Percentiles rank a stretch among this genome's conserved stretches.
Conservation (phyloP, 495 filamentous ascomycete genomes). For the Talaromyces stipitatus region DNA sequence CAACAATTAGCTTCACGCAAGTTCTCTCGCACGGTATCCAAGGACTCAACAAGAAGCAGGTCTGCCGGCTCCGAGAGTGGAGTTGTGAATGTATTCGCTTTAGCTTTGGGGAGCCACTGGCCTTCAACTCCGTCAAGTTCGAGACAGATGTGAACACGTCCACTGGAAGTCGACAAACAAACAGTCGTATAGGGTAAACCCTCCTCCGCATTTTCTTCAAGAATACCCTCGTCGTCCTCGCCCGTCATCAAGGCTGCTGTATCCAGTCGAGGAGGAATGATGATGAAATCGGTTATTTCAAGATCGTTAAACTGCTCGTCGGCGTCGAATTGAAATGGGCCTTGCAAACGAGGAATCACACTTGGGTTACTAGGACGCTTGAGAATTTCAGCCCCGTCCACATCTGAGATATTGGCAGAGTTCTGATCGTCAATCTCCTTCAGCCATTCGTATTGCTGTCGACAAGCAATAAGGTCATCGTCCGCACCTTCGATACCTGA, state of each 20-base stretch:
- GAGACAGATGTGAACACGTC: constrained; percentile 68
- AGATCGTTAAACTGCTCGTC: constrained; percentile 59
- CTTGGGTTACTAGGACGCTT: constrained; percentile 63
- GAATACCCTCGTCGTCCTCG: constrained; percentile 39
- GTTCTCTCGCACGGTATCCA: constrained; percentile 54
- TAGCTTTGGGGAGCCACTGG: constrained; percentile 69
- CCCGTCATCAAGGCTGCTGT: constrained; percentile 44
- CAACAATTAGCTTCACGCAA: constrained; percentile 44
- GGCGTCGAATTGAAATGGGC: constrained; percentile 67
- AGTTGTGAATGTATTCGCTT: constrained; percentile 33
- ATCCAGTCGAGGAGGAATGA: constrained; percentile 46
- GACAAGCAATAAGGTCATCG: constrained; percentile 35
- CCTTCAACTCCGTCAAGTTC: constrained; percentile 75
- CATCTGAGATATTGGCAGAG: constrained; percentile 34
- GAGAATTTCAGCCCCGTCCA: constrained; percentile 50
- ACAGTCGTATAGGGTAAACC: constrained; percentile 65
- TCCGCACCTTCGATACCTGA: constrained; percentile 40
- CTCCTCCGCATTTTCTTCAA: constrained; percentile 49
- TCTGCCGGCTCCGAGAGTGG: constrained; percentile 34
- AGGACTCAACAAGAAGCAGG: constrained; percentile 41
- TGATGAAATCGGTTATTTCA: constrained; percentile 58
- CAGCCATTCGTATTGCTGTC: constrained; percentile 78
- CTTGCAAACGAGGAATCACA: constrained; percentile 70
- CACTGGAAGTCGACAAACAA: constrained; percentile 66
- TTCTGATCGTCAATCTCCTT: constrained; percentile 67